These are phyloP conservation scores for Vigna mungo DNA, from an alignment of 306 rosid genomes.

Conservation along the genomic window DNA sequence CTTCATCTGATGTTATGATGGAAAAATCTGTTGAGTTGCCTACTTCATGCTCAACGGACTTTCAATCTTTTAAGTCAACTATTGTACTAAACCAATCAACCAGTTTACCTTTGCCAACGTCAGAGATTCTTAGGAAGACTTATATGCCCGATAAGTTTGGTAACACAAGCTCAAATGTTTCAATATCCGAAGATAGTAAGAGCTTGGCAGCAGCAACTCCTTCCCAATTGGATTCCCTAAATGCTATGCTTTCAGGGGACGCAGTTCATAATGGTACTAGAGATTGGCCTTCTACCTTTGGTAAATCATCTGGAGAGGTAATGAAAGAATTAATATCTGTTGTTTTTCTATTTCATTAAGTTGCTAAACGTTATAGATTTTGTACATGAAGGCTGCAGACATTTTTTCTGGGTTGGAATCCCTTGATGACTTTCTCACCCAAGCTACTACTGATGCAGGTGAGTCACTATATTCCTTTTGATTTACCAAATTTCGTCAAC, in stretches of 20 bases:
- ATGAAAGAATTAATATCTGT: conserved; percentile 1
- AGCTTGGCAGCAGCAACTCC: conserved; percentile 43
- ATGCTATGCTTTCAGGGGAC: conserved; percentile 47
- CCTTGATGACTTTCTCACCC: conserved; percentile 61
- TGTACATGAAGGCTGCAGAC: conserved; percentile 61
- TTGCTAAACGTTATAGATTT: conserved; percentile 34
- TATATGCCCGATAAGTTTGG: conserved; percentile 37
- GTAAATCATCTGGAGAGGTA: conserved; percentile 66
- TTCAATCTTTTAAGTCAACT: conserved; percentile 39
- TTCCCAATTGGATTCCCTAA: conserved; percentile 47
- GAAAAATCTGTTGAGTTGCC: conserved; percentile 39
- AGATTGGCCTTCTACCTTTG: conserved; percentile 53
- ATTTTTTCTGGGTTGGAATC: conserved; percentile 65
- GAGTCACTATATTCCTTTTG: conserved; percentile 36
- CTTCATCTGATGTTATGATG: conserved; percentile 37
- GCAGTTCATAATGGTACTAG: conserved; percentile 45
- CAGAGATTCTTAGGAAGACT: conserved; percentile 33
- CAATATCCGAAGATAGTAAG: conserved; percentile 40
- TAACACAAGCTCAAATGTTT: conserved; percentile 40
- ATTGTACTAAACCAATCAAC: conserved; percentile 27
- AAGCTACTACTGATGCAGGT: conserved; percentile 52
- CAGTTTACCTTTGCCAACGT: conserved; percentile 39
- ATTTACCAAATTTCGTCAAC: conserved; percentile 16
- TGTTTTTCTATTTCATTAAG: conserved; percentile 20
- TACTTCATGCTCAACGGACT: conserved; percentile 43